Conservation (phyloP, 2,329 filamentous ascomycete genomes). For the Hypoxylon sp. region DNA sequence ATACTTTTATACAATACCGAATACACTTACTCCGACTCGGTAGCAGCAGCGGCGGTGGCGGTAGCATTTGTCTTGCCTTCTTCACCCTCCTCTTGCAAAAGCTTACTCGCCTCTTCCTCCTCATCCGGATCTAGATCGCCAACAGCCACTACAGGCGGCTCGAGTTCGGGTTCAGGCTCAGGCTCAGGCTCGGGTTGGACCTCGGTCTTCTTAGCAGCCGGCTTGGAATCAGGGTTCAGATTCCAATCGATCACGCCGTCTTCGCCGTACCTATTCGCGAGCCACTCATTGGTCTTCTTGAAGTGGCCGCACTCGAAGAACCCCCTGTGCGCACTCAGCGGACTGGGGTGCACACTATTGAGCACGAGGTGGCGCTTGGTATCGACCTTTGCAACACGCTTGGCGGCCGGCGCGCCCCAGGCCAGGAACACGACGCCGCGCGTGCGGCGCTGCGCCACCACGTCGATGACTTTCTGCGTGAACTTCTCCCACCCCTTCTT, state of each 20-base stretch:
- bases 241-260: constrained; percentile 88
- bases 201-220: constrained; percentile 32
- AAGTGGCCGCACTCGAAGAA: constrained; percentile 89
- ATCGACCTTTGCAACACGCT: constrained; percentile 79
- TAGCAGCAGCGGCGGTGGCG: not conserved
- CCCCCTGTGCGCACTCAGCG: constrained; percentile 82
- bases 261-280: constrained; percentile 79
- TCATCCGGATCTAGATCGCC: constrained; percentile 38
- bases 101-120: constrained; percentile 43
- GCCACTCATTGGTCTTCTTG: constrained; percentile 83
- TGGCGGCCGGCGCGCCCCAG: constrained; percentile 87
- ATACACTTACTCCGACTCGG: constrained; percentile 6
- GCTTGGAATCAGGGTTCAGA: constrained; percentile 51
- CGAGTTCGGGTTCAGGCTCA: constrained; percentile 18
- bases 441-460: constrained; percentile 78
- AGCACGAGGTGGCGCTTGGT: constrained; percentile 80
- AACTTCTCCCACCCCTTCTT: constrained; percentile 92
- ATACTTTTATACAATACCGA: not conserved
- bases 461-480: constrained; percentile 90
- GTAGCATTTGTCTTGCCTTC: constrained; percentile 28
- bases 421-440: constrained; percentile 92
- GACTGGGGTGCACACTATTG: constrained; percentile 89
- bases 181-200: constrained; percentile 13
- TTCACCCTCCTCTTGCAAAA: constrained; percentile 44
- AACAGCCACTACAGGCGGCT: constrained; percentile 38